A percentile compares a stretch with the other conserved stretches of the same genome.
Evolutionary conservation across 208 protist genomes (phyloP).

Genomic region (Hexamita inflata): DNA sequence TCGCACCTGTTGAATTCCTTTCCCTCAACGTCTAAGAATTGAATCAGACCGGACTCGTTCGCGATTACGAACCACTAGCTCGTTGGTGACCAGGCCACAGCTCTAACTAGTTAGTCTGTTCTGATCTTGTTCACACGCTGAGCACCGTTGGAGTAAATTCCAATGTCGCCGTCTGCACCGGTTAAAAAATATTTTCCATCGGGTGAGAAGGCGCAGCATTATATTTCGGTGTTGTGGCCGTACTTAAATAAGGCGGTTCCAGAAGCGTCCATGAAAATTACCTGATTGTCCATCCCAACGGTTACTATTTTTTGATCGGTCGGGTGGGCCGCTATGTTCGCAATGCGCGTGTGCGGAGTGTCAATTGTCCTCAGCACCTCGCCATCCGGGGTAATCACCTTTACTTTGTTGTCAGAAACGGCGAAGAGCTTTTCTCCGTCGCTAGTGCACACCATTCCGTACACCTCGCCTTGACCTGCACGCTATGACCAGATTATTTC

Average conservation of each 20-base stretch:
- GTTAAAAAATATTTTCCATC: not conserved
- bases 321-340: not conserved
- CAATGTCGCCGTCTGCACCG: not conserved
- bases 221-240: slow-evolving; percentile 3
- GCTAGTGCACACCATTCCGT: not conserved
- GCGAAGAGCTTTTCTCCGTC: not conserved
- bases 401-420: not conserved
- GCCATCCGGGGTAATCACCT: not conserved
- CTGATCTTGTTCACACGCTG: not conserved
- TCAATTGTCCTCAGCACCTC: not conserved
- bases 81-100: not conserved
- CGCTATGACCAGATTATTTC: not conserved
- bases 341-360: not conserved
- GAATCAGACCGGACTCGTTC: not conserved
- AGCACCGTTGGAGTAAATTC: not conserved
- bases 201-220: slow-evolving; percentile 4
- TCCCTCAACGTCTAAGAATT: not conserved
- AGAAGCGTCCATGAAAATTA: slow-evolving; percentile 6
- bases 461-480: not conserved
- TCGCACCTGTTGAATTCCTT: slow-evolving; percentile 8
- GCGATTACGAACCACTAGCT: not conserved
- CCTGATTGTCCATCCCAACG: not conserved
- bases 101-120: not conserved
- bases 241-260: slow-evolving; percentile 23
- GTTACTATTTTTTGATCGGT: not conserved